Base-by-base conservation (phyloP, 1,284 basidiomycete species). In the Caloboletus inedulis region DNA sequence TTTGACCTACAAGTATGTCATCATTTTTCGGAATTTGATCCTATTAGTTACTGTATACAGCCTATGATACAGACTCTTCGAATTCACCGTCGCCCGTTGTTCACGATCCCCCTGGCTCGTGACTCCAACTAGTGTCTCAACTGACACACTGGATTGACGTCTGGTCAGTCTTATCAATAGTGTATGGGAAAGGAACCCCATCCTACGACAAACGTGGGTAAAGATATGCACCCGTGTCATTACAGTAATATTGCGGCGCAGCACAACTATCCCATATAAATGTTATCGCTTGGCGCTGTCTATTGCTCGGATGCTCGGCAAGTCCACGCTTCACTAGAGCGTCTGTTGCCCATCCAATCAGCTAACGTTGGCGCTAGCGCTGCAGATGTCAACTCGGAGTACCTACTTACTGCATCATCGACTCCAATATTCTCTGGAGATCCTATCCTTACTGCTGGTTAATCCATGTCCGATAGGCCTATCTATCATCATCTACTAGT, bases 121-220 rank as follows among this genome's bases (percentile, higher is more conserved):
- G 18, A 13, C 31, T 10, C 21, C 39, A 29, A 7, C 12, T 16
- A 12, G 33, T 35, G 29, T 12, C 30, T 42, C 19, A 14, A 29
- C 47, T 40, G 47, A 56, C 44, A 62, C 57, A 39, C 27, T 44
- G 10, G 6, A 29, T 33, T 9, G 43, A 43, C 29, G 31, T 40
- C 33, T 27, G 36, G 39, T 55, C 31, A 40, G 41, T 47, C 31
- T 31, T 31, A 40, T 54, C 42, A 42, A 41, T 33, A 23, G 37
- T 46, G 21, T 33, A 27, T 60, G 41, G 27, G 48, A 60, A 62
- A 56, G 29, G 56, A 58, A 50, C 33, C 23, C 14, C 25, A 23
- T 41, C 16, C 18, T 41, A 30, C 39, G 52, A 52, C 48, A 48
- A 59, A 62, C 49, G 60, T 62, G 58, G 60, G 60, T 62, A 21